A percentile compares a stretch with the other conserved stretches of the same genome.
Evolutionary conservation across 2,329 filamentous ascomycete genomes (phyloP).

Genomic region (Fusarium sp.): DNA sequence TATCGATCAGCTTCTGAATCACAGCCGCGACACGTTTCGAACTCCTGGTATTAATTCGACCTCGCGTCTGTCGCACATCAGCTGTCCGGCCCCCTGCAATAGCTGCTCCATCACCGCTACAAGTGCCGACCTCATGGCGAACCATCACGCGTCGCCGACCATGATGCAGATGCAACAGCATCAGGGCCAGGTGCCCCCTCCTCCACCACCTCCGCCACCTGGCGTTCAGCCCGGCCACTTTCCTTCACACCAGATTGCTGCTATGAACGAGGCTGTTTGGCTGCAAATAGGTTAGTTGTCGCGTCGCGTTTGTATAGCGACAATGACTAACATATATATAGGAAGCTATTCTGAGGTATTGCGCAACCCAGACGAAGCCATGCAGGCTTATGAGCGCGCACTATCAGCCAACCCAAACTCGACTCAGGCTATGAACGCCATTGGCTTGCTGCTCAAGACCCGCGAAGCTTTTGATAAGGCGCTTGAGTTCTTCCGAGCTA

Average conservation of each 20-base stretch:
- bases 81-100: slow-evolving; percentile 30
- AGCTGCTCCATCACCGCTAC: slow-evolving; percentile 29
- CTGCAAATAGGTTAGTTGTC: slow-evolving; percentile 84
- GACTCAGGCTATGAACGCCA: slow-evolving; percentile 92
- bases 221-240: slow-evolving; percentile 70
- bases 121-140: slow-evolving; percentile 70
- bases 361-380: slow-evolving; percentile 89
- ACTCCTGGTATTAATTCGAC: slow-evolving; percentile 20
- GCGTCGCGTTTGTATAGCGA: slow-evolving; percentile 28
- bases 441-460: slow-evolving; percentile 90
- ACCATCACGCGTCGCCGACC: slow-evolving; percentile 85
- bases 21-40: slow-evolving; percentile 19
- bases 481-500: slow-evolving; percentile 91
- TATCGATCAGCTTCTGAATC: slow-evolving; percentile 34
- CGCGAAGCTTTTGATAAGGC: slow-evolving; percentile 96
- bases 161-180: slow-evolving; percentile 78
- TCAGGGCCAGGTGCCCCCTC: slow-evolving; percentile 71
- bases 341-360: slow-evolving; percentile 90
- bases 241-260: slow-evolving; percentile 80
- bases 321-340: slow-evolving; percentile 57
- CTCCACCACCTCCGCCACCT: slow-evolving; percentile 60
- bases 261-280: slow-evolving; percentile 91
- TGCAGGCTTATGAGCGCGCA: slow-evolving; percentile 91
- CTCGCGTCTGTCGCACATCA: slow-evolving; percentile 36
- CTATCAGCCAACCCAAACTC: slow-evolving; percentile 90